These are phyloP conservation scores for Hemileccinum rubropunctum DNA, from an alignment of 768 basidiomycete species.

Conservation along the genomic window DNA sequence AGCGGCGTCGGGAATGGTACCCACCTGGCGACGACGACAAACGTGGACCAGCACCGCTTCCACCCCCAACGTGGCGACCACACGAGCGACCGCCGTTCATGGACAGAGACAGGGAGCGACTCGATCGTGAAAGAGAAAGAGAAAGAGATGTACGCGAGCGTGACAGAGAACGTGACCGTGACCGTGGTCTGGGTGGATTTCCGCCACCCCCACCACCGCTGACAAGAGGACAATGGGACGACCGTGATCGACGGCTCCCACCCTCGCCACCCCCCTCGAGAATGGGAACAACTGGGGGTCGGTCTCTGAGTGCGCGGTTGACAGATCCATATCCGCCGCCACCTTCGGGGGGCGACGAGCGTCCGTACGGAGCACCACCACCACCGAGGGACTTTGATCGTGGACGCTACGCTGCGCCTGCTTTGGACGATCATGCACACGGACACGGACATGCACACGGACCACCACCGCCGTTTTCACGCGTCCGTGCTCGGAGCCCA, in stretches of 20 bases:
- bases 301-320: conserved; percentile 28
- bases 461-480: conserved; percentile 25
- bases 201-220: conserved; percentile 23
- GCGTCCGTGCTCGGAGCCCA: conserved; percentile 46
- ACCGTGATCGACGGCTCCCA: conserved; percentile 38
- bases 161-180: conserved; percentile 33
- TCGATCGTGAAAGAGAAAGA: conserved; percentile 36
- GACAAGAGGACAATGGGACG: conserved; percentile 36
- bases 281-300: conserved; percentile 12
- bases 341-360: conserved; percentile 18
- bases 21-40: conserved; percentile 42
- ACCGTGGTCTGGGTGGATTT: background rate
- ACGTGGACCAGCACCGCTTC: conserved; percentile 16
- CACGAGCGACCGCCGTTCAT: conserved; percentile 34
- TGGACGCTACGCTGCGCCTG: conserved; percentile 18
- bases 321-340: conserved; percentile 25
- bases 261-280: conserved; percentile 23
- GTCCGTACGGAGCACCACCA: conserved; percentile 17
- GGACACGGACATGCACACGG: conserved; percentile 6
- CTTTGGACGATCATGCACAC: conserved; percentile 17
- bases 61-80: conserved; percentile 22
- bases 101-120: conserved; percentile 38
- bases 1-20: conserved; percentile 29
- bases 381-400: conserved; percentile 30
- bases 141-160: conserved; percentile 34